These are phyloP conservation scores for Colletotrichum aenigma DNA, from an alignment of 2,329 filamentous ascomycete genomes.

Conservation along the genomic window DNA sequence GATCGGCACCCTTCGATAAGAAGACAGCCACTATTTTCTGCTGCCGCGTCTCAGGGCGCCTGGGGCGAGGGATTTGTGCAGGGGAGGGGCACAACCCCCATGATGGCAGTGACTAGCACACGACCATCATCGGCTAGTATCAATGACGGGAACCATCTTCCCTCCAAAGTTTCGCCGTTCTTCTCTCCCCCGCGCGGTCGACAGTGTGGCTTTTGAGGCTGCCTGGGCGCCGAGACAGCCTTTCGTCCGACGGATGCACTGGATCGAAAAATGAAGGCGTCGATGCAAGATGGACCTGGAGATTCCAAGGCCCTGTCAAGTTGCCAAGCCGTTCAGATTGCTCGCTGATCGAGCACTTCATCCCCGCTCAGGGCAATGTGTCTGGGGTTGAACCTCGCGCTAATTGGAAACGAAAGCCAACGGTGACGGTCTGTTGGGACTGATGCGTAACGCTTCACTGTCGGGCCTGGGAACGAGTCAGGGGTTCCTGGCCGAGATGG, in stretches of 20 bases:
- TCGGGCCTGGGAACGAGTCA: not conserved
- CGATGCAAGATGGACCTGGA: not conserved
- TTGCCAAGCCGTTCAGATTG: not conserved
- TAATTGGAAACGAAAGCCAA: not conserved
- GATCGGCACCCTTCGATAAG: not conserved
- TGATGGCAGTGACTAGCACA: not conserved
- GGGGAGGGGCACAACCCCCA: not conserved
- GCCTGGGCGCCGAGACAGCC: constrained; percentile 5
- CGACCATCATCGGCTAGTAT: not conserved
- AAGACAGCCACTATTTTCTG: not conserved
- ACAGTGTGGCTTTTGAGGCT: not conserved
- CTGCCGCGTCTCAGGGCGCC: not conserved
- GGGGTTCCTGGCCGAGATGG: not conserved
- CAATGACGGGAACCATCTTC: not conserved
- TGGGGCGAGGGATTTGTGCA: not conserved
- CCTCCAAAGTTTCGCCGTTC: not conserved
- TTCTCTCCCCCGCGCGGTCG: not conserved
- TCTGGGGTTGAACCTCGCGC: not conserved
- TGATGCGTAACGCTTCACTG: not conserved
- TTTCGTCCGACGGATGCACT: not conserved
- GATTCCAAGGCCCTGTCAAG: not conserved
- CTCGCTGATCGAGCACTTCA: not conserved
- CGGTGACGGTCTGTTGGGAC: not conserved
- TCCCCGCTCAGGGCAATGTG: not conserved
- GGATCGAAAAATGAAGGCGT: not conserved